Evolutionary conservation across 305 asterid species (phyloP), one percentile per base, ranked within the genome.

Genomic region (Fraxinus xanthoxyloides): DNA sequence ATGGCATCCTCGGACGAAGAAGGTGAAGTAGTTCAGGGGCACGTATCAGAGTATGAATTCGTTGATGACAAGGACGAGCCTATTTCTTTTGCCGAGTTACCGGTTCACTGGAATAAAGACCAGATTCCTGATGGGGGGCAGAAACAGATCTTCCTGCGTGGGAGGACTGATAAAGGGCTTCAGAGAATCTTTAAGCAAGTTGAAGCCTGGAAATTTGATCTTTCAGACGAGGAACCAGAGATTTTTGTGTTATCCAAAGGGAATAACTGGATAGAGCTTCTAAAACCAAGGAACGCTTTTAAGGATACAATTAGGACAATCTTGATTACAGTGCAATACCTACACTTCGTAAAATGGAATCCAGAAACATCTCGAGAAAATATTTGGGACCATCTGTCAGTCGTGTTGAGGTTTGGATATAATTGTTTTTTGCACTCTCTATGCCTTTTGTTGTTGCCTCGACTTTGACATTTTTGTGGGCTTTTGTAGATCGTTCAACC

Each of bases 1-100:
- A 95, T 92, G 98, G 87, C 87, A 43, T 91, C 89, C 83, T 92
- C 95, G 24, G 99, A 94, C 72, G 98, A 94, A 65, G 97, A 95
- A 84, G 92, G 84, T 40, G 97, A 86, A 78, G 76, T 56, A 28
- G 67, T 87, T 77, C 86, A 86, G 2, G 85, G 76, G 32, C 74
- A 76, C 76, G 96, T 87, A 13, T 89, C 92, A 0, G 95, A 92
- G 21, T 92, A 91, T 85, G 89, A 86, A 56, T 92, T 92, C 77
- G 17, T 80, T 19, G 84, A 82, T 77, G 84, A 78, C 34, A 75
- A 87, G 63, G 84, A 88, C 7, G 94, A 89, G 61, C 75, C 93
- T 0, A 26, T 93, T 77, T 90, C 99, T 0, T 89, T 95, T 79
- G 85, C 89, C 23, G 84, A 77, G 85, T 85, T 95, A 83, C 90